Percentiles rank a stretch among this genome's conserved stretches.
phyloP scores from a whole-genome alignment of 1,284 basidiomycete species.

The Trichosporon sp. region DNA sequence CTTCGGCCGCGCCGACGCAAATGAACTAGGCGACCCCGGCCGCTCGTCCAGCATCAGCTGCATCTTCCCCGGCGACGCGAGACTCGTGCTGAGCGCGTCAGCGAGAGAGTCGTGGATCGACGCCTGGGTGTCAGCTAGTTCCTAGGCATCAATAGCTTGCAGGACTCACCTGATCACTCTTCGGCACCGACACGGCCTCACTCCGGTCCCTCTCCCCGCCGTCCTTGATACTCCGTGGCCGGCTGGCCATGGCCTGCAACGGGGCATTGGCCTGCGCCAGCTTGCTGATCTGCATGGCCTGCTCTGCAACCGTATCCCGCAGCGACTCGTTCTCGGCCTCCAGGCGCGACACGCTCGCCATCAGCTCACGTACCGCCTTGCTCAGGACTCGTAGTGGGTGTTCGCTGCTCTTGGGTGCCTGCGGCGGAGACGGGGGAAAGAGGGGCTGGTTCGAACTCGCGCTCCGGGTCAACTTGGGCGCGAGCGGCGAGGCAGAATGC shows the following conservation, averaged over 20 bases:
- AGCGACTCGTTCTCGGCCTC: constrained; percentile 46
- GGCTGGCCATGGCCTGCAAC: not conserved
- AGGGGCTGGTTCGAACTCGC: constrained; percentile 32
- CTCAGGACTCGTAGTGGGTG: constrained; percentile 46
- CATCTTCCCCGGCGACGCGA: constrained; percentile 26
- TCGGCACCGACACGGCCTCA: not conserved
- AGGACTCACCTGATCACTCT: constrained; percentile 4
- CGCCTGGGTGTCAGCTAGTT: not conserved
- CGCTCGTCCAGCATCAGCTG: constrained; percentile 10
- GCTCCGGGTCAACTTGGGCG: not conserved
- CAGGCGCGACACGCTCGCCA: constrained; percentile 40
- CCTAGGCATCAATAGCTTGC: no score
- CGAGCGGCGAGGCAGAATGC: not conserved
- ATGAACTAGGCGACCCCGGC: constrained; percentile 3
- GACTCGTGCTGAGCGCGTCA: constrained; percentile 28
- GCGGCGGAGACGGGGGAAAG: constrained; percentile 51
- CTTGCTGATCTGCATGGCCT: not conserved
- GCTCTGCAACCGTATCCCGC: constrained; percentile 19
- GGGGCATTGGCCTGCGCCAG: not conserved
- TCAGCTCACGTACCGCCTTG: constrained; percentile 46
- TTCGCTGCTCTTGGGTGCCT: constrained; percentile 21
- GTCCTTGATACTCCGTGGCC: not conserved
- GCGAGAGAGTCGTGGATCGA: constrained; percentile 30
- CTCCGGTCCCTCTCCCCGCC: not conserved
- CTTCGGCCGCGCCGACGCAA: constrained; percentile 15